A percentile compares a stretch with the other conserved stretches of the same genome.
These are phyloP conservation scores for Monsonia emarginata DNA, from an alignment of 441 rosid genomes.

Conservation along the genomic window DNA sequence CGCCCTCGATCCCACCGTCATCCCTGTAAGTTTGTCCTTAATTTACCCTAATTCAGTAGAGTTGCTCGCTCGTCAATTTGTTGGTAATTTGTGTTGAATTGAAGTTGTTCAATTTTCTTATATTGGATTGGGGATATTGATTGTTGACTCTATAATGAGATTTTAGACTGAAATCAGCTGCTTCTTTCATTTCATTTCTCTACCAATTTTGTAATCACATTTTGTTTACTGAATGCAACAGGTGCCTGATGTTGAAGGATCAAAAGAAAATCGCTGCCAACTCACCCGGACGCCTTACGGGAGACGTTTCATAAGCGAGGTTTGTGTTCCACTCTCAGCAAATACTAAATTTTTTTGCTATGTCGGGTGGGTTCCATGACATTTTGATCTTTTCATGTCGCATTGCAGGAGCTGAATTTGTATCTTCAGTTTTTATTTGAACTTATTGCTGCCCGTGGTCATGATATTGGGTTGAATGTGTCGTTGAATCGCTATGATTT, in stretches of 20 bases:
- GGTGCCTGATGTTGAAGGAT: conserved; percentile 61
- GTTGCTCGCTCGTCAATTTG: too few relatives aligned
- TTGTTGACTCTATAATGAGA: too few relatives aligned
- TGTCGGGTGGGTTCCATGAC: too few relatives aligned
- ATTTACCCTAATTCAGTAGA: background rate
- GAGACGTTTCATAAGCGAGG: conserved; percentile 55
- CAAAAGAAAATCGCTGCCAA: conserved; percentile 34
- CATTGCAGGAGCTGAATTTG: conserved; percentile 56
- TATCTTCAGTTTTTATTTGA: conserved; percentile 58
- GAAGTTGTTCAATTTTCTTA: too few relatives aligned
- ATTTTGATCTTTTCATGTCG: background rate
- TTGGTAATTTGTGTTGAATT: background rate
- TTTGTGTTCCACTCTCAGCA: conserved; percentile 17
- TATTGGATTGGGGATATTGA: too few relatives aligned
- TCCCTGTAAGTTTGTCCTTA: conserved; percentile 34
- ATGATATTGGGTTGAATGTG: conserved; percentile 46
- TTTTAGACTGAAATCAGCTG: background rate
- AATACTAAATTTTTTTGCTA: background rate
- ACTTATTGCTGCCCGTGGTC: conserved; percentile 61
- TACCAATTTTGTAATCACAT: background rate
- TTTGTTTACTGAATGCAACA: conserved; percentile 17
- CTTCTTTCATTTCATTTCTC: background rate
- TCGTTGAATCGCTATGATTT: conserved; percentile 60
- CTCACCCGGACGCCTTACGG: conserved; percentile 78
- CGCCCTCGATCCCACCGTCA: conserved; percentile 49